phyloP scores from a whole-genome alignment of 2,329 filamentous ascomycete genomes.

The Elsinoe necatrix region DNA sequence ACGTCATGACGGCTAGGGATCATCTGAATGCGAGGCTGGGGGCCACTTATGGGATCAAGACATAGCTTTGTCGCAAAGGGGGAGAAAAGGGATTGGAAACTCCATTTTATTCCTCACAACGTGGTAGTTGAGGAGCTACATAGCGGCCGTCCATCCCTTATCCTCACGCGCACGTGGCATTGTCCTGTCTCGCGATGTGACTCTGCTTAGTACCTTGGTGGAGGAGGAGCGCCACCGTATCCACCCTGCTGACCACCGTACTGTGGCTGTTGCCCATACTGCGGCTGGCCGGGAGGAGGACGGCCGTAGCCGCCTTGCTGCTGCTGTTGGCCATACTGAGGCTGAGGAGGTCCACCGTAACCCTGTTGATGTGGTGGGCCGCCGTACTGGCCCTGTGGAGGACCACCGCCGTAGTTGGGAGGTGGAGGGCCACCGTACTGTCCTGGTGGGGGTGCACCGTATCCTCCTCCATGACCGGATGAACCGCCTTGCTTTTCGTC shows the following conservation, averaged over 20 bases:
- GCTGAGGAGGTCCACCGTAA: conserved; percentile 22
- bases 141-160: background rate
- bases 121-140: background rate
- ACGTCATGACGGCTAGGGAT: conserved; percentile 48
- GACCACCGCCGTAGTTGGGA: conserved; percentile 23
- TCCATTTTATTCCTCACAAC: background rate
- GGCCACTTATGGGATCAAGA: conserved; percentile 47
- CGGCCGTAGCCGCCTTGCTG: conserved; percentile 17
- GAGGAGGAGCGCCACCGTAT: conserved; percentile 17
- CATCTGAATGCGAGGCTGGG: conserved; percentile 50
- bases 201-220: conserved; percentile 11
- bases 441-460: conserved; percentile 28
- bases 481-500: conserved; percentile 46
- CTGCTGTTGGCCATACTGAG: conserved; percentile 21
- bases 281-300: conserved; percentile 1
- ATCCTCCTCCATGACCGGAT: conserved; percentile 29
- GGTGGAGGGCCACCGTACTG: conserved; percentile 23
- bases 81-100: background rate
- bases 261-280: background rate
- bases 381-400: conserved; percentile 23
- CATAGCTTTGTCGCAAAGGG: conserved; percentile 1
- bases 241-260: conserved; percentile 14
- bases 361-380: conserved; percentile 18
- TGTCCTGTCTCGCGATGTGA: background rate
- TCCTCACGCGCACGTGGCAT: background rate